phyloP scores from a whole-genome alignment of 1,284 basidiomycete species.

The Cryptococcus neoformans region DNA sequence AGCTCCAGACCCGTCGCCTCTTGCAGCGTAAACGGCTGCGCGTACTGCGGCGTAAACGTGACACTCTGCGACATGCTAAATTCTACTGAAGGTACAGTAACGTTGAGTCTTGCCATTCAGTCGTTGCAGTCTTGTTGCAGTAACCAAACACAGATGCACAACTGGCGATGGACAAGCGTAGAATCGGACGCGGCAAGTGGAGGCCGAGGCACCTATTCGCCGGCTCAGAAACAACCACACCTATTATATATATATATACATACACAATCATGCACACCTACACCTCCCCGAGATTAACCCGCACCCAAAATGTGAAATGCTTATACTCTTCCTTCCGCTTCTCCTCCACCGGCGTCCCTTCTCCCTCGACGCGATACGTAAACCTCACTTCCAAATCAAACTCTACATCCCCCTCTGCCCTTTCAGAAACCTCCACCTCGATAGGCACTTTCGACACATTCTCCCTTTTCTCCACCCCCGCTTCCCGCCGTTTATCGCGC shows the following conservation, averaged over 20 bases:
- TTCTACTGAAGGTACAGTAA: not conserved
- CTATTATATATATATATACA: not conserved
- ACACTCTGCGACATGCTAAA: conserved; percentile 2
- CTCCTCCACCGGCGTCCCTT: conserved; percentile 8
- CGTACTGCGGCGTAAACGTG: conserved; percentile 59
- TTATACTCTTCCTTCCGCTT: conserved; percentile 41
- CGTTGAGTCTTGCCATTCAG: not conserved
- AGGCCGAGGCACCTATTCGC: not conserved
- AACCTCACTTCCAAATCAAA: conserved; percentile 82
- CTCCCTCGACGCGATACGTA: conserved; percentile 84
- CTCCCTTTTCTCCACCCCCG: conserved; percentile 56
- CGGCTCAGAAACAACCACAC: not conserved
- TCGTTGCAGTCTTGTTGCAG: too few relatives aligned
- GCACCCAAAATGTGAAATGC: conserved; percentile 46
- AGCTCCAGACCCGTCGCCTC: conserved; percentile 66
- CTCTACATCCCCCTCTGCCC: conserved; percentile 20
- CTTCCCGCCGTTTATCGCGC: conserved; percentile 13
- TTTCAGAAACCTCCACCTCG: conserved; percentile 28
- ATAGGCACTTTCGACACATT: conserved; percentile 76
- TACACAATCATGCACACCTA: not conserved
- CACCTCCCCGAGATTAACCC: conserved; percentile 37
- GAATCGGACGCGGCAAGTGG: not conserved
- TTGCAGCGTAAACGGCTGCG: conserved; percentile 69
- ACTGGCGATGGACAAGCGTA: not conserved
- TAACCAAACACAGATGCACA: not conserved